Evolutionary conservation across 2,329 filamentous ascomycete species (phyloP).

Genomic region (Apiospora malaysiana): DNA sequence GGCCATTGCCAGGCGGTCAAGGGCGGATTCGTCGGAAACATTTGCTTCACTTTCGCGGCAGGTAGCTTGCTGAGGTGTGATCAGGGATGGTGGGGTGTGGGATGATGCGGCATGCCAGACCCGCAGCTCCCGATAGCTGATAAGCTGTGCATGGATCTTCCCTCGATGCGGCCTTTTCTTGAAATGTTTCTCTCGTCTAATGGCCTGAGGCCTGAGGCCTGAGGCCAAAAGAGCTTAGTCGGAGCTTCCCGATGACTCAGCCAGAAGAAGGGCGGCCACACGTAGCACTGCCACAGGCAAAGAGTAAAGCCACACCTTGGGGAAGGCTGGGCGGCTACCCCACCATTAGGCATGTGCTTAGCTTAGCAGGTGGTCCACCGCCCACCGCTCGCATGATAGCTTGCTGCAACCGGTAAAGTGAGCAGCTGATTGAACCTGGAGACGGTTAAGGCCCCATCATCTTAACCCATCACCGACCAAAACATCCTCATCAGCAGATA

Average conservation of each 20-base stretch:
- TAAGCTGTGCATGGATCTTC: background rate
- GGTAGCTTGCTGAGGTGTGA: background rate
- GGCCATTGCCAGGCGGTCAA: background rate
- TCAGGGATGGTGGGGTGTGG: conserved; percentile 1
- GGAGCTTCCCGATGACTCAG: background rate
- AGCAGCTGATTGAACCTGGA: conserved; percentile 8
- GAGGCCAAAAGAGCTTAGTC: background rate
- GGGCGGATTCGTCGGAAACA: background rate
- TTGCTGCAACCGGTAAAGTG: conserved; percentile 4
- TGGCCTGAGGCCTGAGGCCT: conserved; percentile 1
- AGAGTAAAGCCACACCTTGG: background rate
- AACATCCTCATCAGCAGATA: background rate
- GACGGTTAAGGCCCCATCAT: conserved; percentile 1
- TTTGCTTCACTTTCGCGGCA: background rate
- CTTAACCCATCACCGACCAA: conserved; percentile 9
- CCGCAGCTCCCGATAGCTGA: conserved; percentile 3
- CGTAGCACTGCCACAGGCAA: background rate
- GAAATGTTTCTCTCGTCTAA: background rate
- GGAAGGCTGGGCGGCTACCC: background rate
- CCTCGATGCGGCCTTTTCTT: background rate
- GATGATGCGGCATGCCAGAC: background rate
- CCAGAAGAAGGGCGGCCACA: background rate
- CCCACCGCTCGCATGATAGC: conserved; percentile 4
- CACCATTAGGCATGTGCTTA: conserved; percentile 2
- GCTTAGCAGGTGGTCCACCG: conserved; percentile 4